These are phyloP conservation scores for Fragaria iinumae DNA, from an alignment of 306 rosid species.

Conservation along the genomic window DNA sequence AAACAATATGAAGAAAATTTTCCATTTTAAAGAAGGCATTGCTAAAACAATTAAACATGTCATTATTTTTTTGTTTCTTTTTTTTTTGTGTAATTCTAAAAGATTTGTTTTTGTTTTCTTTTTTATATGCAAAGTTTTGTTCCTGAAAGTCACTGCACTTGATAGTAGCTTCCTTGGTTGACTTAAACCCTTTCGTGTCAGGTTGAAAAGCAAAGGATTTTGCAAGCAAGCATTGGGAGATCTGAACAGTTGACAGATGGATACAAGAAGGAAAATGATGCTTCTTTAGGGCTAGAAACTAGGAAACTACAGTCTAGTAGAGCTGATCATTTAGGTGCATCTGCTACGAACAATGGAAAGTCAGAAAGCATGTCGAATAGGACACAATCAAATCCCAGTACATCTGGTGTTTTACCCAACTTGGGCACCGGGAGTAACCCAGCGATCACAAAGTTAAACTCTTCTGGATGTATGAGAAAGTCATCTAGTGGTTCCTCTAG, in stretches of 20 bases:
- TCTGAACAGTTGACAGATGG: conserved; percentile 39
- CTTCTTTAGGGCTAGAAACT: conserved; percentile 28
- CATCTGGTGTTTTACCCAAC: conserved; percentile 31
- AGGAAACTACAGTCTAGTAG: conserved; percentile 30
- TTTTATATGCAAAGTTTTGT: not conserved
- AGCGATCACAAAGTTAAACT: conserved; percentile 29
- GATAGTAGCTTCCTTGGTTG: no score
- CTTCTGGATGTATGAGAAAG: conserved; percentile 43
- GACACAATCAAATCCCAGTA: conserved; percentile 39
- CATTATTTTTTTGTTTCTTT: not conserved
- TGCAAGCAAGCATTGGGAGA: conserved; percentile 51
- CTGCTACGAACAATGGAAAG: conserved; percentile 33
- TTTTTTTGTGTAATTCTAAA: not conserved
- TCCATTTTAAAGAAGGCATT: not conserved
- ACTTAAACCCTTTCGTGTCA: conserved; percentile 18
- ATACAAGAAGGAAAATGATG: conserved; percentile 34
- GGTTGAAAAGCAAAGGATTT: conserved; percentile 90
- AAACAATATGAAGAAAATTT: not conserved
- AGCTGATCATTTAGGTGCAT: conserved; percentile 26
- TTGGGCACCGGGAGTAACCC: conserved; percentile 26
- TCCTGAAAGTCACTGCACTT: not conserved
- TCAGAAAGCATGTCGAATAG: conserved; percentile 29
- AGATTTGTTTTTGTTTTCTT: no score
- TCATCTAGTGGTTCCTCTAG: conserved; percentile 45
- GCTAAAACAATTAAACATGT: not conserved